A percentile compares a stretch with the other conserved stretches of the same genome.
Conservation (phyloP, 495 filamentous ascomycete genomes). For the Penicillium cinerascens region DNA sequence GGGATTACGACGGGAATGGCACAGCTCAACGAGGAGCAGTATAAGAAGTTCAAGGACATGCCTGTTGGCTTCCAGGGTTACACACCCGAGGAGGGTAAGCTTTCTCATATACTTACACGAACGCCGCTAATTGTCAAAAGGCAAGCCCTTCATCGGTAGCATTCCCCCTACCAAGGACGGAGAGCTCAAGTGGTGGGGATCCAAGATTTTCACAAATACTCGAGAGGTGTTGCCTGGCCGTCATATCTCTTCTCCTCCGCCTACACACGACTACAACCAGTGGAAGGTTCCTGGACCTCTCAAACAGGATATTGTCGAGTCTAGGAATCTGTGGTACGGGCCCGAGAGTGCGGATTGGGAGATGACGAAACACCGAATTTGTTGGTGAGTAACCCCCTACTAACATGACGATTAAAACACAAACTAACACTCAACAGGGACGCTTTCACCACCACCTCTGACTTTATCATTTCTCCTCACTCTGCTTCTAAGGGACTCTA, state of each 20-base stretch:
- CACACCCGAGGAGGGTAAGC: constrained; percentile 29
- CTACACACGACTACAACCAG: constrained; percentile 37
- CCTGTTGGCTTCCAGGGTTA: constrained; percentile 38
- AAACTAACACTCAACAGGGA: constrained; percentile 28
- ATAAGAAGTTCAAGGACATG: constrained; percentile 31
- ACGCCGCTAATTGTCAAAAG: constrained; percentile 16
- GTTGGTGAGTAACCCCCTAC: constrained; percentile 35
- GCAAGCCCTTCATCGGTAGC: constrained; percentile 32
- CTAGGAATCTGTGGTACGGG: constrained; percentile 36
- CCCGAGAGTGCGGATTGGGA: constrained; percentile 33
- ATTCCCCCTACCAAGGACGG: constrained; percentile 35
- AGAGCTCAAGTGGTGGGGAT: constrained; percentile 52
- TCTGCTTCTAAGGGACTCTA: constrained; percentile 46
- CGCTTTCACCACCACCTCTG: constrained; percentile 45
- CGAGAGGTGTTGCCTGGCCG: constrained; percentile 37
- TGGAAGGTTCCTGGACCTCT: constrained; percentile 45
- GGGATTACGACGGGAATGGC: constrained; percentile 53
- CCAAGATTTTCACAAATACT: constrained; percentile 51
- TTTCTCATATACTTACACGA: not conserved
- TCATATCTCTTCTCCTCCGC: constrained; percentile 48
- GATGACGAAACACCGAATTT: constrained; percentile 43
- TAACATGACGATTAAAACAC: not conserved
- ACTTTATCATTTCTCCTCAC: constrained; percentile 57
- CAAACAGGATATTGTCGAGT: constrained; percentile 34
- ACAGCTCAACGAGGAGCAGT: constrained; percentile 25